Conservation (phyloP, 2,329 filamentous ascomycete genomes). For the Fusarium torreyae region DNA sequence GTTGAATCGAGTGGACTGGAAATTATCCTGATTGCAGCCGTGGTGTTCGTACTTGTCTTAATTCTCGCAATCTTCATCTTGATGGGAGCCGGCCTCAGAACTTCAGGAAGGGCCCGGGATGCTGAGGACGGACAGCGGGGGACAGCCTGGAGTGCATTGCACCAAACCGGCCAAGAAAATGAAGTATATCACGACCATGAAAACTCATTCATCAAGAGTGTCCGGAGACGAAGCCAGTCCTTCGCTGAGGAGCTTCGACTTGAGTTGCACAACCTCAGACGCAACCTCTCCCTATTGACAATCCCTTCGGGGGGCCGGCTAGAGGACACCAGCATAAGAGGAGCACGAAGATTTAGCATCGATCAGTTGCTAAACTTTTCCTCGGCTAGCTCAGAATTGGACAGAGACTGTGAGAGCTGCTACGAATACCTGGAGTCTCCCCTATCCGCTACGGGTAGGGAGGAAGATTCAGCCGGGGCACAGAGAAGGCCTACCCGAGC, state of each 20-base stretch:
- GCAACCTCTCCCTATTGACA: conserved; percentile 32
- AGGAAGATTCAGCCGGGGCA: conserved; percentile 32
- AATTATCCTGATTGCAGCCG: conserved; percentile 54
- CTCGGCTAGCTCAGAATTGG: conserved; percentile 30
- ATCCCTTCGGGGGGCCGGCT: conserved; percentile 21
- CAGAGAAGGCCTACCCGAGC: conserved; percentile 36
- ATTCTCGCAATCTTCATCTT: conserved; percentile 54
- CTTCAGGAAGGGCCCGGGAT: conserved; percentile 25
- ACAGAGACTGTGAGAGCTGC: conserved; percentile 39
- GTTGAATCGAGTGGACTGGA: conserved; percentile 53
- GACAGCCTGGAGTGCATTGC: conserved; percentile 39
- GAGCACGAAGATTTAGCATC: conserved; percentile 36
- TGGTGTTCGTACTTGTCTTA: conserved; percentile 53
- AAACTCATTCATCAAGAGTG: conserved; percentile 44
- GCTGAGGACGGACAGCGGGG: conserved; percentile 38
- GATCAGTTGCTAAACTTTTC: conserved; percentile 37
- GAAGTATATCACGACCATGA: conserved; percentile 37
- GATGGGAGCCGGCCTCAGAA: conserved; percentile 46
- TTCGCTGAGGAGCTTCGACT: conserved; percentile 46
- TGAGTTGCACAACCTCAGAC: conserved; percentile 44
- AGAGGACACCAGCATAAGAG: conserved; percentile 3
- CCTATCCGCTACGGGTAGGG: conserved; percentile 43
- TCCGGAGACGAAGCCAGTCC: conserved; percentile 50
- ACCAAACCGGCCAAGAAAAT: conserved; percentile 24
- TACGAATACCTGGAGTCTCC: conserved; percentile 41